phyloP scores from a whole-genome alignment of 1,284 basidiomycete genomes.

The Marasmius tenuissimus region DNA sequence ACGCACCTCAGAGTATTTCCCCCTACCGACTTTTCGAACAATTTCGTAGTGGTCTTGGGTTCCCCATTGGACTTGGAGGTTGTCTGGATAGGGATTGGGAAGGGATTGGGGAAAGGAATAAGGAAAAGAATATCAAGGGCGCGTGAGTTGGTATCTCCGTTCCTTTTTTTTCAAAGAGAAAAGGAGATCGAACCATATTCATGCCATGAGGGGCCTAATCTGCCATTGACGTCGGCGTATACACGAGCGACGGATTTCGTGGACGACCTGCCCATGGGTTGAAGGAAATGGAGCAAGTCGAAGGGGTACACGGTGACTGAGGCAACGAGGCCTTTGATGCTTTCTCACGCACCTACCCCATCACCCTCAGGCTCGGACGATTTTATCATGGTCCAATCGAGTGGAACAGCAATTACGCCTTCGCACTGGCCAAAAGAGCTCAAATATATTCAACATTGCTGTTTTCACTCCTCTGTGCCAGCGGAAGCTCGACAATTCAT shows the following conservation, averaged over 20 bases:
- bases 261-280: conserved; percentile 61
- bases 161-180: background rate
- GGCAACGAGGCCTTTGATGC: background rate
- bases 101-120: conserved; percentile 9
- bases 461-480: conserved; percentile 57
- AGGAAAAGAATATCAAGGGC: conserved; percentile 16
- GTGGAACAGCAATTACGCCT: conserved; percentile 25
- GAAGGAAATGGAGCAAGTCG: background rate
- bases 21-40: conserved; percentile 93
- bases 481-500: conserved; percentile 33
- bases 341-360: conserved; percentile 23
- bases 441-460: conserved; percentile 40
- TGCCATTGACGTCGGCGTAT: conserved; percentile 73
- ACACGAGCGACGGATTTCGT: conserved; percentile 74
- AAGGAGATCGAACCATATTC: conserved; percentile 64
- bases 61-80: conserved; percentile 92
- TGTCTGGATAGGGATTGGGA: conserved; percentile 51
- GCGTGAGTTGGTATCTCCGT: background rate
- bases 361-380: background rate
- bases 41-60: conserved; percentile 99
- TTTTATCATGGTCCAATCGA: background rate
- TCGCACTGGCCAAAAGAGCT: conserved; percentile 53
- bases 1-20: conserved; percentile 92
- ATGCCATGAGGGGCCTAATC: conserved; percentile 75
- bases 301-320: conserved; percentile 3